A percentile compares a stretch with the other conserved stretches of the same genome.
These are phyloP conservation scores for Chytriomyces hyalinus DNA, from an alignment of 192 early-diverging fungal species.

Conservation along the genomic window DNA sequence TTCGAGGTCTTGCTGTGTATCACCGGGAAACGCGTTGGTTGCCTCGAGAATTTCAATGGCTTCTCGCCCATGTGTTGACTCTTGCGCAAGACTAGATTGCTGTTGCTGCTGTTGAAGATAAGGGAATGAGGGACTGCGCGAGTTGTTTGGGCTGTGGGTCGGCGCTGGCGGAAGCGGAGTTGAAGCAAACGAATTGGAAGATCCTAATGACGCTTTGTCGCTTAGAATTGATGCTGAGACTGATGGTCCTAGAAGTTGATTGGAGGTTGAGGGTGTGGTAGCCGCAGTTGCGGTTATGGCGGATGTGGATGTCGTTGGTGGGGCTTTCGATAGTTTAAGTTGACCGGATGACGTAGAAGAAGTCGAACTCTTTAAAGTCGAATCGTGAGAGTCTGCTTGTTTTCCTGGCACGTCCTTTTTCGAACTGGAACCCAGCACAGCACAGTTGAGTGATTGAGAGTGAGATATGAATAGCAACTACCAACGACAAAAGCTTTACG, in stretches of 20 bases:
- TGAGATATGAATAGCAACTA: too few relatives aligned
- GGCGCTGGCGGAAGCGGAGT: background rate
- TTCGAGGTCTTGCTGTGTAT: background rate
- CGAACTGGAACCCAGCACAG: too few relatives aligned
- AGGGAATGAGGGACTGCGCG: background rate
- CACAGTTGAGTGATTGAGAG: too few relatives aligned
- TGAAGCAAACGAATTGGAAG: too few relatives aligned
- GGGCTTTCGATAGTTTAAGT: background rate
- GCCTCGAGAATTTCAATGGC: slow-evolving; percentile 20
- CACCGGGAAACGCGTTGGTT: background rate
- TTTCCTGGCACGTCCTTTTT: too few relatives aligned
- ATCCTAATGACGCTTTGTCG: too few relatives aligned
- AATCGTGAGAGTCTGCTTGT: too few relatives aligned
- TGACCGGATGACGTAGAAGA: too few relatives aligned
- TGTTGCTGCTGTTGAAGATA: slow-evolving; percentile 7
- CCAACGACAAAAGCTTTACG: too few relatives aligned
- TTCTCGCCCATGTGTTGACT: slow-evolving; percentile 21
- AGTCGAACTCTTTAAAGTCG: too few relatives aligned
- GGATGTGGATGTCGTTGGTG: slow-evolving; percentile 18
- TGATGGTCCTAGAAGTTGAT: too few relatives aligned
- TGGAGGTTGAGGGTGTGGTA: background rate
- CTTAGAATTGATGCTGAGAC: too few relatives aligned
- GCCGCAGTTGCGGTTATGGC: slow-evolving; percentile 11
- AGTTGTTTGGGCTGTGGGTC: background rate
- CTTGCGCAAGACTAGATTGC: background rate